Base-by-base conservation (phyloP, 106 monocot genomes). In the Narthecium ossifragum region DNA sequence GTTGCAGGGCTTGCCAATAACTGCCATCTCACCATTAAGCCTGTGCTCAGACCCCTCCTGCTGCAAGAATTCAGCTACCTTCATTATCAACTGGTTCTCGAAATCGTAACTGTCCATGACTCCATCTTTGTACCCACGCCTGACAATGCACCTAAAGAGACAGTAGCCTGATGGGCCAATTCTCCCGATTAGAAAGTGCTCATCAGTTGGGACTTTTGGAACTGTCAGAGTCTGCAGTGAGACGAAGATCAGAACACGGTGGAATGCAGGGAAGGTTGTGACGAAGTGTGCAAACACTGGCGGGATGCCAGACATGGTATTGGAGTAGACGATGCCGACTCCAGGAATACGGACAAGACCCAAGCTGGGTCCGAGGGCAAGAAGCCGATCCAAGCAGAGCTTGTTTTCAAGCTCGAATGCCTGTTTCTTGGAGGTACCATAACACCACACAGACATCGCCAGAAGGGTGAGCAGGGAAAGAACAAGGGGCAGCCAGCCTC, bases 211-310 rank as follows among this genome's bases (percentile, higher is more conserved):
- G 31, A 93, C 64, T 36, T 68, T 81, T 9, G 88, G 84, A 4
- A 79, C 50, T 6, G 67, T 49, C 9, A 78, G 49, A 18, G 78
- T 76, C 56, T 85, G 73, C 26, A 85, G 20, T 13, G 43, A 68
- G 29, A 88, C 54, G 15, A 88, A 88, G 34, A 93, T 72, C 64
- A 84, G 70, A 6, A 88, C 51, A 0, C 74, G 70, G 29, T 93
- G 85, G 57, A 82, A 77, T n/a, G 81, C 88, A 18, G 84, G 81
- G 67, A 88, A 84, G 66, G 88, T 85, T 26, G 85, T 88, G 8
- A 88, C 71, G 30, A 88, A 93, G 66, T 93, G 88, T 5, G 76
- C 83, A 65, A 92, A 88, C 70, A 81, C 71, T 2, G 88, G 78
- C 2, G 92, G 88, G 0, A 88, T 63, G 17, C 80, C 81, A 14